Evolutionary conservation across 257 asterid genomes (phyloP).

Genomic region (Solanum okadae): DNA sequence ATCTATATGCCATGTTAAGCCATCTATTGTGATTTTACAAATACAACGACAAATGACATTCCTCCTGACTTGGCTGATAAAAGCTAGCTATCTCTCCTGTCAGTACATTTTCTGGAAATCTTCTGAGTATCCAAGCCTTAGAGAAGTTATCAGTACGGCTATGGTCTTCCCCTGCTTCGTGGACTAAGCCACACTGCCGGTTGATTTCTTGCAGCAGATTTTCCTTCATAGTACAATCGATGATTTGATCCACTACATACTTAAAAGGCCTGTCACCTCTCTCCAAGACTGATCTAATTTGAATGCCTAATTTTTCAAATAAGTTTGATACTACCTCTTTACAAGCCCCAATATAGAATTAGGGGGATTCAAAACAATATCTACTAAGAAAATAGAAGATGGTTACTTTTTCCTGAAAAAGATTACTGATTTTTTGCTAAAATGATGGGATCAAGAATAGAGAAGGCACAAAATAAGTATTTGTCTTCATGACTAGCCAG

Average conservation of each 20-base stretch:
- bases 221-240: constrained; percentile 42
- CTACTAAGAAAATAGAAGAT: constrained; percentile 75
- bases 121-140: constrained; percentile 45
- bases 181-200: not conserved
- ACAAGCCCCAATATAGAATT: constrained; percentile 63
- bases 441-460: constrained; percentile 56
- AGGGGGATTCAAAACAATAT: constrained; percentile 62
- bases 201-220: constrained; percentile 31
- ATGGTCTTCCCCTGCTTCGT: constrained; percentile 18
- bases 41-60: not conserved
- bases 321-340: constrained; percentile 42
- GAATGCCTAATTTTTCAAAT: constrained; percentile 56
- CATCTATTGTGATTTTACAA: not conserved
- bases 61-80: constrained; percentile 57
- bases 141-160: constrained; percentile 48
- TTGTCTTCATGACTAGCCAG: constrained; percentile 45
- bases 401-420: constrained; percentile 58
- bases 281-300: constrained; percentile 37
- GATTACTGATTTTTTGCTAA: constrained; percentile 35
- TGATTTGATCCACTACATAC: constrained; percentile 43
- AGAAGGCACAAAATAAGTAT: constrained; percentile 49
- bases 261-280: constrained; percentile 19
- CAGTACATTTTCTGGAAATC: constrained; percentile 38
- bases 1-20: not conserved
- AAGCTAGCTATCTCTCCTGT: constrained; percentile 41